Evolutionary conservation across 1,284 basidiomycete genomes (phyloP).

Genomic region (Trametes polyzona): DNA sequence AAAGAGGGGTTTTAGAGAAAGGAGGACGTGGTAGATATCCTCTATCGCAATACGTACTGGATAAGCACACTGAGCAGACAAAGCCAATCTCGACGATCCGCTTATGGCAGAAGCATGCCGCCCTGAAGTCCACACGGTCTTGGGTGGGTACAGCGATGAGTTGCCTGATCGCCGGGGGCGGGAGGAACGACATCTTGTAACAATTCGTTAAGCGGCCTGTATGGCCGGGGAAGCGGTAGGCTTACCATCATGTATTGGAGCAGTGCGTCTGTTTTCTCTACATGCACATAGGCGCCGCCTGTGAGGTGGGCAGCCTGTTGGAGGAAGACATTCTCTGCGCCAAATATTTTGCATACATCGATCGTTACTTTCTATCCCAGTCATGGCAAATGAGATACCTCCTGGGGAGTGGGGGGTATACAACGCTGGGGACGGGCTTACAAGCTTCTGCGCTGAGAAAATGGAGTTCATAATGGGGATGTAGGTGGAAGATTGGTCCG

Average conservation of each 20-base stretch:
- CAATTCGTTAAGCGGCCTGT: neutral
- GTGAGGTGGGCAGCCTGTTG: slow-evolving; percentile 98
- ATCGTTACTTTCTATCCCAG: slow-evolving; percentile 90
- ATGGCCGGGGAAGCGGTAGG: neutral
- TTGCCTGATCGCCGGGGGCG: slow-evolving; percentile 78
- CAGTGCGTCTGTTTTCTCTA: slow-evolving; percentile 80
- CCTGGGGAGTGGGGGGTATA: neutral
- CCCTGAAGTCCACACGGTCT: slow-evolving; percentile 95
- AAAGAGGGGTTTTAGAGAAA: slow-evolving; percentile 6
- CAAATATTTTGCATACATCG: slow-evolving; percentile 93
- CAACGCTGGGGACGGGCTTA: slow-evolving; percentile 40
- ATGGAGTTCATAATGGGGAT: slow-evolving; percentile 99
- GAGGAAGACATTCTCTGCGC: slow-evolving; percentile 91
- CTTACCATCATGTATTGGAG: slow-evolving; percentile 87
- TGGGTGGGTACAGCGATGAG: slow-evolving; percentile 87
- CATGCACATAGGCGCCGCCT: slow-evolving; percentile 89
- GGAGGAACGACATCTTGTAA: slow-evolving; percentile 89
- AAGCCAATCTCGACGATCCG: slow-evolving; percentile 96
- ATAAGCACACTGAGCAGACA: slow-evolving; percentile 95
- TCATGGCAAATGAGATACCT: neutral
- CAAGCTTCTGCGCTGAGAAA: slow-evolving; percentile 97
- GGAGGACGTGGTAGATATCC: too few relatives aligned
- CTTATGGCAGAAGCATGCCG: slow-evolving; percentile 99
- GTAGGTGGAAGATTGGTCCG: slow-evolving; percentile 85
- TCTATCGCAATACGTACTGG: slow-evolving; percentile 86